Base-by-base conservation (phyloP, 148 eudicot species). In the Polygonum aviculare region DNA sequence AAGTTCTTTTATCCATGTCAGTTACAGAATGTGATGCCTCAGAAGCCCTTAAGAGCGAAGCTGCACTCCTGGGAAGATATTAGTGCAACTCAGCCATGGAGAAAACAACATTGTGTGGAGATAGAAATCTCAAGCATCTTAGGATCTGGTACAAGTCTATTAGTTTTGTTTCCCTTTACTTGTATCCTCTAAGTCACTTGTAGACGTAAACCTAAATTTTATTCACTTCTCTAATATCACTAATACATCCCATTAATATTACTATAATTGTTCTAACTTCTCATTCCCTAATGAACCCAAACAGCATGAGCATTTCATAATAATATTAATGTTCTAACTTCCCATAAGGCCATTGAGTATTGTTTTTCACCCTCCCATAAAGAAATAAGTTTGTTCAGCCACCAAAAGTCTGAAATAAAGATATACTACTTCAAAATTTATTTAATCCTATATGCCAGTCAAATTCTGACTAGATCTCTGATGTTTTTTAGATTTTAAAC, bases 51-150 rank as follows among this genome's bases (percentile, higher is more conserved):
- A 78, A 83, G 78, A 86, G 83, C 79, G 97, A 89, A 78, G 92
- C 85, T 71, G 93, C 91, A 81, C 86, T 92, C 96, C 98, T 95
- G 88, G 84, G 87, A 82, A 21, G n/a, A 63, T 12, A 14, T 50
- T 50, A 2, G 6, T 12, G 55, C 55, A 50, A 50, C 16, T 15
- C 55, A 50, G 55, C 55, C 18, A 50, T 50, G 55, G 5, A 50
- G 55, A 14, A 50, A 44, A 19, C 31, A 57, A 19, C 26, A 57
- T 2, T 7, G 3, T 3, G 3, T 51, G n/a, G n/a, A 14, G 55
- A 15, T 7, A 51, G 16, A 51, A 51, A 51, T 51, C 55, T 51
- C 3, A 51, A 51, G n/a, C n/a, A 51, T 5, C 52, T 16, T 18
- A 2, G 9, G 15, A n/a, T 18, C 19, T 51, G n/a, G 55, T 51